These are phyloP conservation scores for Gaeumannomyces tritici DNA, from an alignment of 2,329 filamentous ascomycete genomes.

Conservation along the genomic window DNA sequence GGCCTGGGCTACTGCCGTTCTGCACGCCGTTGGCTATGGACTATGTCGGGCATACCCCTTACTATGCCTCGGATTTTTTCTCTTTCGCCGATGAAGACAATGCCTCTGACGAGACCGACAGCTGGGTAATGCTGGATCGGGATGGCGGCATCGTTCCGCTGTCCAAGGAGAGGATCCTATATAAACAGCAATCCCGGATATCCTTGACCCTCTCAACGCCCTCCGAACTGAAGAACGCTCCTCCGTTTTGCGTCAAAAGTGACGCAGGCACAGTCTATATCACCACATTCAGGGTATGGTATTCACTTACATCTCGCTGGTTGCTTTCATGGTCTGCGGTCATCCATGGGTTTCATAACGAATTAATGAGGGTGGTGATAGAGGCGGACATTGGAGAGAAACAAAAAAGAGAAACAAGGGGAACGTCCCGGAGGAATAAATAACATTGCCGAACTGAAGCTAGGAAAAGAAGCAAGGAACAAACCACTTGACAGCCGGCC, in stretches of 20 bases:
- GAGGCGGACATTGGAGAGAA: background rate
- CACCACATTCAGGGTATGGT: slow-evolving; percentile 71
- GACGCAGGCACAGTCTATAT: slow-evolving; percentile 69
- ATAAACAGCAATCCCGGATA: slow-evolving; percentile 71
- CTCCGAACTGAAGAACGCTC: slow-evolving; percentile 51
- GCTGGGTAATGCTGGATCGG: slow-evolving; percentile 88
- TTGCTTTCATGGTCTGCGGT: background rate
- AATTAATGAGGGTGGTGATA: slow-evolving; percentile 8
- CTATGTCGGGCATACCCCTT: slow-evolving; percentile 3
- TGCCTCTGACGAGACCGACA: slow-evolving; percentile 46
- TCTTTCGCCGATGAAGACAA: slow-evolving; percentile 15
- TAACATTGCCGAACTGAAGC: too few species aligned
- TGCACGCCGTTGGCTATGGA: background rate
- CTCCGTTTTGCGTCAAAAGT: slow-evolving; percentile 61
- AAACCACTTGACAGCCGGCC: background rate
- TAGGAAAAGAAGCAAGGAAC: background rate
- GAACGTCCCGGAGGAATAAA: too few species aligned
- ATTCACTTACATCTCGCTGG: background rate
- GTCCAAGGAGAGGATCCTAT: slow-evolving; percentile 72
- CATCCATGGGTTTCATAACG: background rate
- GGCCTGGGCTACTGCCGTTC: slow-evolving; percentile 8
- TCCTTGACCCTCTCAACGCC: slow-evolving; percentile 65
- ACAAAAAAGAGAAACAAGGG: background rate
- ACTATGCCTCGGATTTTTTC: slow-evolving; percentile 11
- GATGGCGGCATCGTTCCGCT: slow-evolving; percentile 69